Evolutionary conservation across 2,329 filamentous ascomycete genomes (phyloP), one percentile per base, ranked within the genome.

Genomic region (Fusarium sterilihyphosum): DNA sequence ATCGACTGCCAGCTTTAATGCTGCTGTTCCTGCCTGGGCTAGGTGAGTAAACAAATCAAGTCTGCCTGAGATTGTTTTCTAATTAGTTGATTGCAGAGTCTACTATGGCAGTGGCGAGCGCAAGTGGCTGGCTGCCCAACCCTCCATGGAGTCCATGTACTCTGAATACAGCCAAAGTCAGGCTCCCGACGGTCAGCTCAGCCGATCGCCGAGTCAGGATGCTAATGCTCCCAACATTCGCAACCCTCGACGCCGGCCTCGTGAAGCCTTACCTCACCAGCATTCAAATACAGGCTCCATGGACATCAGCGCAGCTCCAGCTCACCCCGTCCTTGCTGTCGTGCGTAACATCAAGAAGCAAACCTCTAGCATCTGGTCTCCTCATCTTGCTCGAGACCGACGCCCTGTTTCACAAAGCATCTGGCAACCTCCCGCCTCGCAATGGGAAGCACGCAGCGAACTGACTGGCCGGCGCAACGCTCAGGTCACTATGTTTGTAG

Each of bases 371-470:
- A 87, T 93, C 72, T 94, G 92, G 91, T 94, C 92, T 8, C 93
- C 93, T 16, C 93, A 95, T 82, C 83, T 95, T 37, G 88, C 88
- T 58, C 85, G 86, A 18, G 92, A 95, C 79, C 87, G 89, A 65
- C 86, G 91, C 22, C 86, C 89, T 52, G 85, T 86, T 62, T 83
- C 85, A 67, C 89, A 85, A 74, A 92, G 89, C 78, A 86, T 91
- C 22, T 96, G 94, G 93, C 90, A 91, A 69, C 91, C 94, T 4
- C 94, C 94, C 2, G 92, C 91, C 3, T 84, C 93, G 29, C 89
- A 91, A 68, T 93, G 91, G 83, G 88, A 88, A 16, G 83, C 88
- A 6, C 89, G 91, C 44, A 89, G 88, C 41, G 87, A 88, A 22
- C 79, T 90, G 8, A 86, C 92, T 72, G 91, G 91, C 58, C 88